Percentiles rank a stretch among this genome's conserved stretches.
Conservation (phyloP, 768 basidiomycete genomes). For the Cyclocybe cylindracea region DNA sequence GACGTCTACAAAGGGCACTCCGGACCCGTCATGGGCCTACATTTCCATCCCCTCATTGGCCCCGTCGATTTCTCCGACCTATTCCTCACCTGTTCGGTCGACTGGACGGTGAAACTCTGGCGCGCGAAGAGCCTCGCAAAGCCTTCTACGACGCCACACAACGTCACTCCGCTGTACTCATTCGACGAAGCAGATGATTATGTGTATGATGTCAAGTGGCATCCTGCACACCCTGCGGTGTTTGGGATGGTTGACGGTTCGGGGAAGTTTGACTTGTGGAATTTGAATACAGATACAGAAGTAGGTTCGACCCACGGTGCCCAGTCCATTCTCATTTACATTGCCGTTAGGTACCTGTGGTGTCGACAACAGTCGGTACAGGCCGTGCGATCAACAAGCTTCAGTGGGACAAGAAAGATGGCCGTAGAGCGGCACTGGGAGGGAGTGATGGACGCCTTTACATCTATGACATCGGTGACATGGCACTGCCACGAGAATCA, state of each 20-base stretch:
- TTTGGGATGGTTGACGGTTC: conserved; percentile 95
- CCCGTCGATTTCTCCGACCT: conserved; percentile 95
- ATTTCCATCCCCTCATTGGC: conserved; percentile 92
- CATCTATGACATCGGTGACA: conserved; percentile 93
- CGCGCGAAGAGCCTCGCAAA: conserved; percentile 77
- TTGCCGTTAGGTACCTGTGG: conserved; percentile 74
- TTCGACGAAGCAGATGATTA: conserved; percentile 99
- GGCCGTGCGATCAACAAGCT: conserved; percentile 92
- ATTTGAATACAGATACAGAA: conserved; percentile 95
- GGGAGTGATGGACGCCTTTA: conserved; percentile 92
- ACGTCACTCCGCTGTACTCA: conserved; percentile 79
- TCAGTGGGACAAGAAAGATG: conserved; percentile 93
- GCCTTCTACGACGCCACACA: conserved; percentile 60
- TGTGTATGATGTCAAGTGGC: conserved; percentile 99
- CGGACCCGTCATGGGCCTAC: conserved; percentile 90
- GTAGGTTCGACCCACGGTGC: conserved; percentile 49
- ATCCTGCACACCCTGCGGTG: conserved; percentile 90
- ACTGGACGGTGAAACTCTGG: conserved; percentile 99
- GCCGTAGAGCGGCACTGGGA: conserved; percentile 85
- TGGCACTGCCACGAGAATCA: conserved; percentile 82
- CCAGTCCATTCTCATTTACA: not conserved
- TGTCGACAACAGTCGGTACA: conserved; percentile 81
- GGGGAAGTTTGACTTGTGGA: conserved; percentile 97
- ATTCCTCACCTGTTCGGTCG: conserved; percentile 90
- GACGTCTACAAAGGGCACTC: conserved; percentile 93